Percentiles rank a stretch among this genome's conserved stretches.
Conservation (phyloP, 2,329 filamentous ascomycete genomes). For the Nannizziopsis barbatae region DNA sequence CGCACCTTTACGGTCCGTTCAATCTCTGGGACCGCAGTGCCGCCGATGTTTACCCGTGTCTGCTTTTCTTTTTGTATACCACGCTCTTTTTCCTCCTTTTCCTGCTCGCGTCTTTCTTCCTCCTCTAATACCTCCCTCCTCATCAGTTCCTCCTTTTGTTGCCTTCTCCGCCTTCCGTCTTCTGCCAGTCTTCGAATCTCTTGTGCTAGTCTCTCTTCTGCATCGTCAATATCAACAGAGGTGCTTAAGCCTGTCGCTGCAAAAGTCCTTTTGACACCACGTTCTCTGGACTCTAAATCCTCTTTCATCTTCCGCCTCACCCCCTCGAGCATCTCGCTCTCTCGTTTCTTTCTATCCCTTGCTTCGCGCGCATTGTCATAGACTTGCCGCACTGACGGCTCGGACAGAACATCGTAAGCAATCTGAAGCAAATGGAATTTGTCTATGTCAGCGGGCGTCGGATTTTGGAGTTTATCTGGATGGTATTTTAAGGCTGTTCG, state of each 20-base stretch:
- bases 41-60: constrained; percentile 28
- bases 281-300: constrained; percentile 69
- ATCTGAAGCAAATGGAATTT: constrained; percentile 79
- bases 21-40: constrained; percentile 40
- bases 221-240: constrained; percentile 36
- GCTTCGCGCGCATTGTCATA: constrained; percentile 72
- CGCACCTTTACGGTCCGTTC: constrained; percentile 49
- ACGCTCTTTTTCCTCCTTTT: constrained; percentile 37
- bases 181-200: constrained; percentile 45
- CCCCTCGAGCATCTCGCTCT: constrained; percentile 62
- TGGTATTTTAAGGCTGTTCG: constrained; percentile 82
- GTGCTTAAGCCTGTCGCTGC: constrained; percentile 21
- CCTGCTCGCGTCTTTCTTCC: constrained; percentile 23
- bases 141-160: constrained; percentile 37
- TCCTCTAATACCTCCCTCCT: constrained; percentile 38
- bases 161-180: constrained; percentile 42
- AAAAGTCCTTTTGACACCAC: constrained; percentile 50
- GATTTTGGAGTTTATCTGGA: constrained; percentile 73
- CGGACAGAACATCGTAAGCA: constrained; percentile 72
- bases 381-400: constrained; percentile 56
- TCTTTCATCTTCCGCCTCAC: constrained; percentile 68
- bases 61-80: constrained; percentile 28
- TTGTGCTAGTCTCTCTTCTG: constrained; percentile 37
- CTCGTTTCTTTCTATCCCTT: constrained; percentile 55
- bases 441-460: constrained; percentile 55